Conservation (phyloP, 2,329 filamentous ascomycete genomes). For the Aspergillus candidus region DNA sequence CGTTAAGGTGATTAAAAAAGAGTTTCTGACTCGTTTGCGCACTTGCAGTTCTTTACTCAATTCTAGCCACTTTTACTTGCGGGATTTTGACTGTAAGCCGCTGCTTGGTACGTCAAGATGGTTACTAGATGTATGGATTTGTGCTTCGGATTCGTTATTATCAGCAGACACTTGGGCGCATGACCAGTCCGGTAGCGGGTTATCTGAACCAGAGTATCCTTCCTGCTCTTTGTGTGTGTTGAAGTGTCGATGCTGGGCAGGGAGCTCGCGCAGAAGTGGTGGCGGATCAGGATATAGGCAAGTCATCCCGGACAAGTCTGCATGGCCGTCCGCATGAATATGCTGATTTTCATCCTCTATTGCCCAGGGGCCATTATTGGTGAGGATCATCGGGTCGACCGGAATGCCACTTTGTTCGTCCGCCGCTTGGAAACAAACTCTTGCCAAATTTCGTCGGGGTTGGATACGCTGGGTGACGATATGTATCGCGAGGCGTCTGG, state of each 20-base stretch:
- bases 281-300: conserved; percentile 8
- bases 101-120: not conserved
- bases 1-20: not conserved
- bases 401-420: conserved; percentile 4
- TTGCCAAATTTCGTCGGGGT: conserved; percentile 2
- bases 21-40: conserved; percentile 1
- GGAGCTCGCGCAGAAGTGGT: not conserved
- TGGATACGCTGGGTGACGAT: conserved; percentile 3
- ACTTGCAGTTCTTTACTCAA: not conserved
- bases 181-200: not conserved
- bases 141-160: not conserved
- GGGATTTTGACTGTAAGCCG: not conserved
- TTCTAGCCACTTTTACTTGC: conserved; percentile 1
- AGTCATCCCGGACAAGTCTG: not conserved
- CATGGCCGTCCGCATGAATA: not conserved
- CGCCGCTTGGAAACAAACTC: conserved; percentile 1
- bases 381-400: conserved; percentile 5
- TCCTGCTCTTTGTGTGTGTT: conserved; percentile 1
- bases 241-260: not conserved
- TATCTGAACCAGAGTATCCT: not conserved
- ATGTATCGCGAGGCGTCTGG: conserved; percentile 1
- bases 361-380: conserved; percentile 4
- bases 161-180: not conserved
- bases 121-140: conserved; percentile 2
- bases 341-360: not conserved